These are phyloP conservation scores for Buddleja alternifolia DNA, from an alignment of 257 asterid species.

Conservation along the genomic window DNA sequence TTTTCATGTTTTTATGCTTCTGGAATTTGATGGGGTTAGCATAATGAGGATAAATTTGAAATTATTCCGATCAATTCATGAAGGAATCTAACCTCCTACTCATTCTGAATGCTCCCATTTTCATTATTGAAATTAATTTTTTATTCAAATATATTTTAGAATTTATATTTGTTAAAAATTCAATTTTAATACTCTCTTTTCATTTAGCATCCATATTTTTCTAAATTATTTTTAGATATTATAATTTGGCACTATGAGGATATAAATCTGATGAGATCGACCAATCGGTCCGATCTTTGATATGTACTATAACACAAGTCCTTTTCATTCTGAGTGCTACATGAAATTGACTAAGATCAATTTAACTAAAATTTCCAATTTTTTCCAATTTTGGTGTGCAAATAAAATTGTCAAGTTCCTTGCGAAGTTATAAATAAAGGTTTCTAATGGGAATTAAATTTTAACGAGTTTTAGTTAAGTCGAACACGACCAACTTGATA, in stretches of 20 bases:
- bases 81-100: conserved; percentile 84
- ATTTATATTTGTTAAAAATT: not conserved
- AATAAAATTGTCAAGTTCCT: not conserved
- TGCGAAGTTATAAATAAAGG: not conserved
- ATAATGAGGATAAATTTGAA: conserved; percentile 52
- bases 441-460: not conserved
- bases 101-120: conserved; percentile 72
- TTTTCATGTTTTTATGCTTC: not conserved
- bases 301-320: conserved; percentile 35
- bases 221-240: too few species aligned
- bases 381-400: too few species aligned
- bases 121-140: not conserved
- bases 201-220: too few species aligned
- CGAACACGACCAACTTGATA: too few species aligned
- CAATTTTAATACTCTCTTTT: not conserved
- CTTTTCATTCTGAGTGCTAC: conserved; percentile 82
- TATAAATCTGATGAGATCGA: conserved; percentile 37
- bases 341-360: not conserved
- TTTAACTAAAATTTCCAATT: too few species aligned
- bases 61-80: conserved; percentile 58
- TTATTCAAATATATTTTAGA: not conserved
- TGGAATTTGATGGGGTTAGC: conserved; percentile 24
- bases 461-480: too few species aligned
- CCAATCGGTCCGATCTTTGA: conserved; percentile 43
- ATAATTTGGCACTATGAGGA: conserved; percentile 52